phyloP scores from a whole-genome alignment of 352 stramenopile species.

The Globisporangium recalcitrans region DNA sequence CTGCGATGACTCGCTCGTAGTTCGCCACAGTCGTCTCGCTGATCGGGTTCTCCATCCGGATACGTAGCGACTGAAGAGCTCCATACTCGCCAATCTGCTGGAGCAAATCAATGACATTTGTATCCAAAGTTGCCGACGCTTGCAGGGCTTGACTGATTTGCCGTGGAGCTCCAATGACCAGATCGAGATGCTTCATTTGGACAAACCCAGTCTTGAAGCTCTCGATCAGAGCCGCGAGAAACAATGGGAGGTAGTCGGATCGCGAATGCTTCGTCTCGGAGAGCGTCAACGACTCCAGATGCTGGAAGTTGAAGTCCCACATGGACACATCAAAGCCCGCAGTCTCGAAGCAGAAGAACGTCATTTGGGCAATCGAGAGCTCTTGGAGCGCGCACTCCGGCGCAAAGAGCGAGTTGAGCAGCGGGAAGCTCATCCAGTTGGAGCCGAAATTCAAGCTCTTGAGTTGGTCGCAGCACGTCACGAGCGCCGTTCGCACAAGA shows the following conservation, averaged over 20 bases:
- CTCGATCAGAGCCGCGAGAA: slow-evolving; percentile 35
- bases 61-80: slow-evolving; percentile 16
- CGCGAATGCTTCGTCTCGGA: slow-evolving; percentile 31
- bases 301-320: slow-evolving; percentile 49
- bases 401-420: slow-evolving; percentile 55
- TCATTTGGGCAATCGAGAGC: slow-evolving; percentile 31
- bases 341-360: slow-evolving; percentile 21
- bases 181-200: slow-evolving; percentile 48
- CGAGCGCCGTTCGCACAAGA: slow-evolving; percentile 31
- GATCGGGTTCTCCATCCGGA: slow-evolving; percentile 19
- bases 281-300: slow-evolving; percentile 33
- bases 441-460: slow-evolving; percentile 47
- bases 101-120: slow-evolving; percentile 18
- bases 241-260: slow-evolving; percentile 28
- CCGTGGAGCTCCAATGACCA: slow-evolving; percentile 14
- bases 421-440: slow-evolving; percentile 44
- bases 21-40: background rate
- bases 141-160: background rate
- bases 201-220: slow-evolving; percentile 46
- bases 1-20: slow-evolving; percentile 22
- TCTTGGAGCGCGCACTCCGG: slow-evolving; percentile 40
- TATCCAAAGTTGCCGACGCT: slow-evolving; percentile 13
- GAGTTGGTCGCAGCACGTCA: slow-evolving; percentile 33
- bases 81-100: slow-evolving; percentile 26
- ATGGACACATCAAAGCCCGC: slow-evolving; percentile 13